Percentiles rank a stretch among this genome's conserved stretches.
Conservation (phyloP, 2,329 filamentous ascomycete species). For the Lecanicillium sp. region DNA sequence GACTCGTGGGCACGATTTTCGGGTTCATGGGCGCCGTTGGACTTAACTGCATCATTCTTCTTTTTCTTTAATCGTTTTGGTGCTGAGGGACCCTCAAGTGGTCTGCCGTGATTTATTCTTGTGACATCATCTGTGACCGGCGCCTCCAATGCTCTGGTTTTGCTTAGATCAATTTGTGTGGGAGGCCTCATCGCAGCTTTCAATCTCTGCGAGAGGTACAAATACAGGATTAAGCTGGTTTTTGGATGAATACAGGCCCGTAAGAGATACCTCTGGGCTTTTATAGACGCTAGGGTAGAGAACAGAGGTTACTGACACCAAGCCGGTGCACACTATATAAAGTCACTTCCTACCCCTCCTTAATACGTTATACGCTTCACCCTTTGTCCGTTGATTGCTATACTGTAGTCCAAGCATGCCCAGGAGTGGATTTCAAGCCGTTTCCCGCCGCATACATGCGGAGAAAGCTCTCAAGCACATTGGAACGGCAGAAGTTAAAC, state of each 20-base stretch:
- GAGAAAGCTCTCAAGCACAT: constrained; percentile 17
- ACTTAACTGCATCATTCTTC: not conserved
- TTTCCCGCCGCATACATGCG: constrained; percentile 2
- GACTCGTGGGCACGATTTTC: not conserved
- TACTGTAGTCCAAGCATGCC: constrained; percentile 2
- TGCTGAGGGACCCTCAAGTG: not conserved
- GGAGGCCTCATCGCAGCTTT: not conserved
- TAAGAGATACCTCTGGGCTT: not conserved
- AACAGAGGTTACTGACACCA: not conserved
- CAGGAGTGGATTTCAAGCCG: not conserved
- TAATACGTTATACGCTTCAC: not conserved
- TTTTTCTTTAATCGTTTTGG: not conserved
- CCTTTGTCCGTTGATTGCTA: not conserved
- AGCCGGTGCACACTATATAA: not conserved
- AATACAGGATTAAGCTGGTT: not conserved
- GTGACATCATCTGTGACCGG: not conserved
- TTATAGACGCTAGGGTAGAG: not conserved
- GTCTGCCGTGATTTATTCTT: not conserved
- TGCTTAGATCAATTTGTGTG: not conserved
- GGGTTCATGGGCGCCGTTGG: not conserved
- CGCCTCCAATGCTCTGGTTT: not conserved
- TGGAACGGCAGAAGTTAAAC: constrained; percentile 15
- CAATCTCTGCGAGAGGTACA: not conserved
- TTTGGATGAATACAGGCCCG: not conserved
- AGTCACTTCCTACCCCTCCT: not conserved